A percentile compares a stretch with the other conserved stretches of the same genome.
Conservation (phyloP, 1,284 basidiomycete genomes). For the Cryptococcus sp. region DNA sequence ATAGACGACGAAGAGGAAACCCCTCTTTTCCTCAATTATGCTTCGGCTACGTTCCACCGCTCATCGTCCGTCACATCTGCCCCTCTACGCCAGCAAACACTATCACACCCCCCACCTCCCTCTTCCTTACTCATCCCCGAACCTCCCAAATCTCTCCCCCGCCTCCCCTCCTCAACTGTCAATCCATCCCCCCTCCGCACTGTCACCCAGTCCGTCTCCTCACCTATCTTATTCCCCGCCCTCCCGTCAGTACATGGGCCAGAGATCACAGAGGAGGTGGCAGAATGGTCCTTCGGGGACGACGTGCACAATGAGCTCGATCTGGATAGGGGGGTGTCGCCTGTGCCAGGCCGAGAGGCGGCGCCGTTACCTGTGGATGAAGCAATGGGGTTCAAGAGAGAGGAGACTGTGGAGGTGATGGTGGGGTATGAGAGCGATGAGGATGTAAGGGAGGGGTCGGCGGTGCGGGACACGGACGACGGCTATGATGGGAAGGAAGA, state of each 20-base stretch:
- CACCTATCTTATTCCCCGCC: constrained; percentile 5
- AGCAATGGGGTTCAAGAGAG: background rate
- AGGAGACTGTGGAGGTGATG: background rate
- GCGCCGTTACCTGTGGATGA: background rate
- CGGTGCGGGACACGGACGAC: too few relatives aligned
- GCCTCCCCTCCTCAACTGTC: constrained; percentile 9
- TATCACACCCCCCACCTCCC: background rate
- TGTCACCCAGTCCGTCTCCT: constrained; percentile 14
- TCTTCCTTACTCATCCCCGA: background rate
- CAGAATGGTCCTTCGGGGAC: constrained; percentile 5
- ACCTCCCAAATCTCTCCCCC: constrained; percentile 1
- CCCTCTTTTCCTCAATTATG: background rate
- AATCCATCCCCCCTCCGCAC: constrained; percentile 13
- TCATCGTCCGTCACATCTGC: background rate
- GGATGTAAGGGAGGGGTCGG: too few relatives aligned
- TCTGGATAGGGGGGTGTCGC: background rate
- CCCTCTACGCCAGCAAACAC: background rate
- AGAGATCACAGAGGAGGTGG: background rate
- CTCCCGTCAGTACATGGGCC: background rate
- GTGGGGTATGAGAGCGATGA: too few relatives aligned
- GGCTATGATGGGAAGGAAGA: too few relatives aligned
- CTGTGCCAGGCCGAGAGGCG: background rate
- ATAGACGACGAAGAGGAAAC: constrained; percentile 17
- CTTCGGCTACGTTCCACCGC: background rate
- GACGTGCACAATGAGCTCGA: background rate